A percentile compares a stretch with the other conserved stretches of the same genome.
These are phyloP conservation scores for Diaporthe eres DNA, from an alignment of 2,329 filamentous ascomycete species.

Conservation along the genomic window DNA sequence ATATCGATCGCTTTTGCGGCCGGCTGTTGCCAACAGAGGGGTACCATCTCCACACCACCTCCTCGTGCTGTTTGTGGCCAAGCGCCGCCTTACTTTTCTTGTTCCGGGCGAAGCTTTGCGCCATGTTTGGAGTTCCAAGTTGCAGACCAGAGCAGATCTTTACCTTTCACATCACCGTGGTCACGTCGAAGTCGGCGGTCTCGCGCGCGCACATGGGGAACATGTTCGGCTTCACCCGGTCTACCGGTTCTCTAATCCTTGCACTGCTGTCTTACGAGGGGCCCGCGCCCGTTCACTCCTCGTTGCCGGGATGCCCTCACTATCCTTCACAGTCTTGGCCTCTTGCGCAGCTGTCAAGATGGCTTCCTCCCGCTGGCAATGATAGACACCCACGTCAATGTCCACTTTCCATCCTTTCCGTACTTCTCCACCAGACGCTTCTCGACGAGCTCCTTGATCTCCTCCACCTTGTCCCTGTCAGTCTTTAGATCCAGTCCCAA, in stretches of 20 bases:
- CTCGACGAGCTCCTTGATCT: conserved; percentile 54
- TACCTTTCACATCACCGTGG: conserved; percentile 10
- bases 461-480: conserved; percentile 52
- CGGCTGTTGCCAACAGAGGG: conserved; percentile 10
- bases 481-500: conserved; percentile 58
- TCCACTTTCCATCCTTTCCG: conserved; percentile 50
- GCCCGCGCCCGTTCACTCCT: no score
- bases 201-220: neutral
- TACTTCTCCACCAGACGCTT: conserved; percentile 58
- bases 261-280: neutral
- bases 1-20: conserved; percentile 15
- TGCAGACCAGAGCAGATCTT: conserved; percentile 22
- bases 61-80: conserved; percentile 21
- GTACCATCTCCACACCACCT: conserved; percentile 22
- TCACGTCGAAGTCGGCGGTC: conserved; percentile 1
- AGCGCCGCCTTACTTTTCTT: conserved; percentile 10
- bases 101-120: conserved; percentile 13
- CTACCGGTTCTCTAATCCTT: conserved; percentile 1
- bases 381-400: conserved; percentile 52
- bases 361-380: conserved; percentile 46
- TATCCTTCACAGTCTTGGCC: neutral
- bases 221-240: conserved; percentile 17
- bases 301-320: neutral
- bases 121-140: neutral
- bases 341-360: neutral